A percentile compares a stretch with the other conserved stretches of the same genome.
Conservation (phyloP, 352 stramenopile genomes). For the Globisporangium viniferum region DNA sequence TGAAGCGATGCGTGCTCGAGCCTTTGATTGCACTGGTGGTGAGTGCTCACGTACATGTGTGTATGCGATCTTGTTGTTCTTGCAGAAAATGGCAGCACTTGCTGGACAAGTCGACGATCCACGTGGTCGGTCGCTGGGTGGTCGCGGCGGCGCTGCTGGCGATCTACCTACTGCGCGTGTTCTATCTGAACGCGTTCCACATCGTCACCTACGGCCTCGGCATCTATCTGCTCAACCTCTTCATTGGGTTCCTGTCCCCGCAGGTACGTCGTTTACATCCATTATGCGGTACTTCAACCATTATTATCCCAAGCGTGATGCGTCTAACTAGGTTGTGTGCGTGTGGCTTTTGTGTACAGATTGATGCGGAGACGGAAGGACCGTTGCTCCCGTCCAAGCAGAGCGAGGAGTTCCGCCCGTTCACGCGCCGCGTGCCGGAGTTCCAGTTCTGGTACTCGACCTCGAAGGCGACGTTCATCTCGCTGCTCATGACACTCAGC, state of each 20-base stretch:
- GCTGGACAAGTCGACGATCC: conserved; percentile 97
- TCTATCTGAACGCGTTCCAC: conserved; percentile 94
- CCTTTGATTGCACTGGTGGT: not conserved
- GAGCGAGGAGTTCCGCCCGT: conserved; percentile 91
- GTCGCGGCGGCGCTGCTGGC: conserved; percentile 80
- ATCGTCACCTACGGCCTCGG: conserved; percentile 99
- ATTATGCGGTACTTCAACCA: not conserved
- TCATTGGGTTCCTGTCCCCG: conserved; percentile 99
- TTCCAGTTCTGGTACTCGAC: conserved; percentile 99
- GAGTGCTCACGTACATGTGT: conserved; percentile 6
- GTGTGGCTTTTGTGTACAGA: conserved; percentile 25
- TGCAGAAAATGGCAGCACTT: conserved; percentile 96
- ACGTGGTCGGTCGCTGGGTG: conserved; percentile 92
- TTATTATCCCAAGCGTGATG: not conserved
- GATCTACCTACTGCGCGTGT: conserved; percentile 94
- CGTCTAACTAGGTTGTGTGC: not conserved
- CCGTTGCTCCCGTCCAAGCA: conserved; percentile 88
- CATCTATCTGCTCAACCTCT: conserved; percentile 99
- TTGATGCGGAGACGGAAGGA: conserved; percentile 86
- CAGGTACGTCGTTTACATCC: conserved; percentile 57
- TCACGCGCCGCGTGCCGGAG: conserved; percentile 93
- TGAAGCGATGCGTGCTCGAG: not conserved
- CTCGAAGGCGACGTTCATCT: conserved; percentile 88
- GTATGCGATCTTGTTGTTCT: not conserved
- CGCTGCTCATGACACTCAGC: conserved; percentile 98